These are phyloP conservation scores for Venturia nashicola DNA, from an alignment of 2,329 filamentous ascomycete species.

Conservation along the genomic window DNA sequence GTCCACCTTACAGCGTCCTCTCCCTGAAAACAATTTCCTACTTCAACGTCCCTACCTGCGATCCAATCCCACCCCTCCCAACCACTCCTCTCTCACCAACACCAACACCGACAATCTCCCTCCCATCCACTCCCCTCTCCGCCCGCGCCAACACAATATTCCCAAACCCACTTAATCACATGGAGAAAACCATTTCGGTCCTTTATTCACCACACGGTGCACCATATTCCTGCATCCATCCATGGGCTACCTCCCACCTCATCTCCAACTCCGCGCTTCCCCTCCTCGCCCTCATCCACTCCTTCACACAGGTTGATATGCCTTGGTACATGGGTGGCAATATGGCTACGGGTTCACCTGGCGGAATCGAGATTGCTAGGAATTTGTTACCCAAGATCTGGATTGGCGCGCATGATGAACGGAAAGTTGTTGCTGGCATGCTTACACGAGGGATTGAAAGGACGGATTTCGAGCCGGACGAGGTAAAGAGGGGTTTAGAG, in stretches of 20 bases:
- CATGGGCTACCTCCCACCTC: conserved; percentile 47
- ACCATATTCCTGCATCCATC: conserved; percentile 38
- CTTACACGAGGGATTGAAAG: not conserved
- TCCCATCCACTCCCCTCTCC: conserved; percentile 12
- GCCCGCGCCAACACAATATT: conserved; percentile 12
- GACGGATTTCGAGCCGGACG: not conserved
- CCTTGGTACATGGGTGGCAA: conserved; percentile 52
- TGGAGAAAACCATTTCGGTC: conserved; percentile 41
- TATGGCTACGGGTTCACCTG: conserved; percentile 41
- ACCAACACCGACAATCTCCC: not conserved
- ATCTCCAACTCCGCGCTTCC: conserved; percentile 44
- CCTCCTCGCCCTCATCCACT: conserved; percentile 52
- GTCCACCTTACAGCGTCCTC: conserved; percentile 37
- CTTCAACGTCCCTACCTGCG: not conserved
- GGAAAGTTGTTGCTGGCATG: conserved; percentile 29
- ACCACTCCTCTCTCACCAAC: not conserved
- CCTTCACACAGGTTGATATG: conserved; percentile 46
- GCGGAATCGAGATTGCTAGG: conserved; percentile 44
- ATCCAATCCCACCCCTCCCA: not conserved
- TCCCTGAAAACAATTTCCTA: conserved; percentile 14
- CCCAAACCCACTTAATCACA: conserved; percentile 20
- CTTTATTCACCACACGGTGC: conserved; percentile 56
- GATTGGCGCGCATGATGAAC: conserved; percentile 50
- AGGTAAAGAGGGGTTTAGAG: not conserved
- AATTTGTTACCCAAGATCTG: conserved; percentile 43